Percentiles rank a stretch among this genome's conserved stretches.
Evolutionary conservation across 2,329 filamentous ascomycete species (phyloP).

Genomic region (Pseudopithomyces chartarum): DNA sequence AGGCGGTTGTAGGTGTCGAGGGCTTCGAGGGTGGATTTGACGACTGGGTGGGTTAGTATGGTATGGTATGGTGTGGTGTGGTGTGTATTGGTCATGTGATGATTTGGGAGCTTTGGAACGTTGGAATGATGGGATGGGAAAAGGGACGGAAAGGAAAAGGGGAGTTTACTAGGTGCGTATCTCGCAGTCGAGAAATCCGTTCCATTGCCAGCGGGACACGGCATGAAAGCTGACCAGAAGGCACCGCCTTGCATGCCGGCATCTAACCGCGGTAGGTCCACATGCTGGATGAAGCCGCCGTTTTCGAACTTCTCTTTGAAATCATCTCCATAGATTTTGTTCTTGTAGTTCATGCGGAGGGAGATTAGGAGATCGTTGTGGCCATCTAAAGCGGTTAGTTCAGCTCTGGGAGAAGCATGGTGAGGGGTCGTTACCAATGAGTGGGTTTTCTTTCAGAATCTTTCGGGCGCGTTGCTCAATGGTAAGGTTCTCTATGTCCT

Average conservation of each 20-base stretch:
- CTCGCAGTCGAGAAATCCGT: slow-evolving; percentile 75
- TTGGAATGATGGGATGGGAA: too few species aligned
- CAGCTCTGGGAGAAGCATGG: neutral
- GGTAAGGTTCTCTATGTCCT: slow-evolving; percentile 12
- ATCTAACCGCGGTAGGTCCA: slow-evolving; percentile 77
- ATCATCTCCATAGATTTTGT: slow-evolving; percentile 75
- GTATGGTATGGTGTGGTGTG: neutral
- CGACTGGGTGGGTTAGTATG: slow-evolving; percentile 49
- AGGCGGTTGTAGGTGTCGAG: slow-evolving; percentile 75
- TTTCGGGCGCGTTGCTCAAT: slow-evolving; percentile 39
- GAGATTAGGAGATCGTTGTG: slow-evolving; percentile 86
- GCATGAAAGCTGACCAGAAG: slow-evolving; percentile 90
- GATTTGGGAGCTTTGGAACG: too few species aligned
- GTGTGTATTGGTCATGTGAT: too few species aligned
- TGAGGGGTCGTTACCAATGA: slow-evolving; percentile 43
- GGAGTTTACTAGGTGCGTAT: slow-evolving; percentile 66
- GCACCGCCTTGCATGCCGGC: slow-evolving; percentile 77
- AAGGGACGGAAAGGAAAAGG: neutral
- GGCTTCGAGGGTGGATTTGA: slow-evolving; percentile 72
- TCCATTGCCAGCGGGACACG: slow-evolving; percentile 69
- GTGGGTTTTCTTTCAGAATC: slow-evolving; percentile 45
- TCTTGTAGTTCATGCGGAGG: slow-evolving; percentile 69
- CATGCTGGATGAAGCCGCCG: slow-evolving; percentile 70
- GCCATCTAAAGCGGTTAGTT: slow-evolving; percentile 65
- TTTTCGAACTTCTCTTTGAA: slow-evolving; percentile 78